These are phyloP conservation scores for Pleurotus cornucopiae DNA, from an alignment of 768 basidiomycete species.

Conservation along the genomic window DNA sequence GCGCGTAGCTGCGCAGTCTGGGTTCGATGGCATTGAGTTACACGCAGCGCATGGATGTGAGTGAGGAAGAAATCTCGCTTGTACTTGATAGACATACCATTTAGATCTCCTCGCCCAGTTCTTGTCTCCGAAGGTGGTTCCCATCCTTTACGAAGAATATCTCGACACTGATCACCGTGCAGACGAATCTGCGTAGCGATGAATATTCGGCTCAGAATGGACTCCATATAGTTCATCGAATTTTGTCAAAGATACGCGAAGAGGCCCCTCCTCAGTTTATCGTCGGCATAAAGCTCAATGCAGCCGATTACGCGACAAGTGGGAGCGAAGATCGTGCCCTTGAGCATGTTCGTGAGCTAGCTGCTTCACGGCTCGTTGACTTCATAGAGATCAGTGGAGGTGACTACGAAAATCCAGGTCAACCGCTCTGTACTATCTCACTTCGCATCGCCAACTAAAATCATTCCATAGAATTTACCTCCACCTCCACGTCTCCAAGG, in stretches of 20 bases:
- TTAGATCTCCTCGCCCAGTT: conserved; percentile 79
- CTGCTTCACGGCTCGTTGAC: conserved; percentile 65
- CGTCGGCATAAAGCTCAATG: conserved; percentile 77
- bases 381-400: conserved; percentile 89
- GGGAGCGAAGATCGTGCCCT: conserved; percentile 44
- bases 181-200: conserved; percentile 54
- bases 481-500: conserved; percentile 27
- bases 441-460: too few relatives aligned
- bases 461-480: conserved; percentile 40
- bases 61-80: conserved; percentile 21
- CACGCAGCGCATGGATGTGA: conserved; percentile 85
- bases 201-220: conserved; percentile 48
- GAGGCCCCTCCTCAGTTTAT: conserved; percentile 56
- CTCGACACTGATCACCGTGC: not conserved
- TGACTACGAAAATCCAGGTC: conserved; percentile 77
- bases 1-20: conserved; percentile 53
- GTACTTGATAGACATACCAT: not conserved
- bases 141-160: not conserved
- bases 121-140: conserved; percentile 61
- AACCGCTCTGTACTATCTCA: conserved; percentile 10
- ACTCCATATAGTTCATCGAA: conserved; percentile 54
- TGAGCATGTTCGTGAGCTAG: conserved; percentile 55
- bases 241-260: conserved; percentile 52
- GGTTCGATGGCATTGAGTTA: conserved; percentile 84
- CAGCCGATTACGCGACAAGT: conserved; percentile 58